Conservation (phyloP, 2,329 filamentous ascomycete genomes). For the Cladosporium halotolerans region DNA sequence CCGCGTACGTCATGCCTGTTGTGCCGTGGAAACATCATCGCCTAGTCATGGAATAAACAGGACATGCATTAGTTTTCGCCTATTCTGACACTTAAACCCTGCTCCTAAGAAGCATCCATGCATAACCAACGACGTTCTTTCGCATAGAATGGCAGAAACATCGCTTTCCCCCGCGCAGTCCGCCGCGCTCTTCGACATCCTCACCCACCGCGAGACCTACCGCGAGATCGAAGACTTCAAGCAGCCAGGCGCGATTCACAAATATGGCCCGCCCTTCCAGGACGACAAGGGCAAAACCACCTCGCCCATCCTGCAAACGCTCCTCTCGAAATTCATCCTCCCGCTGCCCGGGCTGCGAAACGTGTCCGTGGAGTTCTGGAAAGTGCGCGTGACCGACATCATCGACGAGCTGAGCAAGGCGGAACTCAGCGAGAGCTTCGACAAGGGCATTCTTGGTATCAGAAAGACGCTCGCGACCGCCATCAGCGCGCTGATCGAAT, state of each 20-base stretch:
- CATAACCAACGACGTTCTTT: too few relatives aligned
- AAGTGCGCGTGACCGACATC: constrained; percentile 53
- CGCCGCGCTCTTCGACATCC: constrained; percentile 48
- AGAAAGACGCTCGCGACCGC: constrained; percentile 70
- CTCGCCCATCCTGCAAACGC: constrained; percentile 58
- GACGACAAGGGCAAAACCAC: constrained; percentile 34
- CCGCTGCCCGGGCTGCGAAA: constrained; percentile 60
- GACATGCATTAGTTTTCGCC: background rate
- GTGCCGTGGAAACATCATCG: background rate
- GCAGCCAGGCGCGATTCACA: constrained; percentile 54
- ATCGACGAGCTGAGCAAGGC: constrained; percentile 58
- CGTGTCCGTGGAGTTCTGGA: constrained; percentile 61
- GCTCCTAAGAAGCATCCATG: too few relatives aligned
- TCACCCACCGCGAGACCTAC: constrained; percentile 51
- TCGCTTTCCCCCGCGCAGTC: constrained; percentile 37
- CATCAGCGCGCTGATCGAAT: constrained; percentile 62
- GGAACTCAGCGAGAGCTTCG: constrained; percentile 73
- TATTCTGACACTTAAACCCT: too few relatives aligned
- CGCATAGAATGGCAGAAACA: background rate
- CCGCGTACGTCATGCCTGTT: background rate
- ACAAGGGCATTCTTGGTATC: constrained; percentile 68
- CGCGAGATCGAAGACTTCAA: constrained; percentile 69
- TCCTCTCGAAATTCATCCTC: constrained; percentile 60
- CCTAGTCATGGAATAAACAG: background rate
- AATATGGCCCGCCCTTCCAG: constrained; percentile 66